A percentile compares a stretch with the other conserved stretches of the same genome.
Evolutionary conservation across 2,329 filamentous ascomycete genomes (phyloP).

Genomic region (Aspergillus pseudonomiae): DNA sequence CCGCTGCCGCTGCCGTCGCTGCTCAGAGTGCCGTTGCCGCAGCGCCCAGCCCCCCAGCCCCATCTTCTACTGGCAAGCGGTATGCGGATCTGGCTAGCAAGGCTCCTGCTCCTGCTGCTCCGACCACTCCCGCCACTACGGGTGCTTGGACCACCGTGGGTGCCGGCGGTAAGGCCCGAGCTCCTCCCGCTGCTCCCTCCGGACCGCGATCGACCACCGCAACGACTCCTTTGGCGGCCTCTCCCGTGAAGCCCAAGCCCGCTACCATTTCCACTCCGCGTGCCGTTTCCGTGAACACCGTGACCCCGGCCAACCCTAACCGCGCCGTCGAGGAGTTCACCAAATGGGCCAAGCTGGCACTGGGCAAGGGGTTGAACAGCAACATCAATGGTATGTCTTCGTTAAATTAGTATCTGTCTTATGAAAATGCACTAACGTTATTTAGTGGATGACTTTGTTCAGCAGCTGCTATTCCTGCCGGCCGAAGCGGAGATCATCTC

Average conservation of each 20-base stretch:
- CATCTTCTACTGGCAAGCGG: constrained; percentile 68
- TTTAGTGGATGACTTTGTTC: constrained; percentile 78
- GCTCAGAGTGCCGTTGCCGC: constrained; percentile 47
- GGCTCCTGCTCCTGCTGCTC: constrained; percentile 53
- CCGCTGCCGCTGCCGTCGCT: constrained; percentile 48
- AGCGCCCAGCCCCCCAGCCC: constrained; percentile 44
- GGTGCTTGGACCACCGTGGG: constrained; percentile 93
- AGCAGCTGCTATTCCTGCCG: constrained; percentile 73
- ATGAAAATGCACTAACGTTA: constrained; percentile 37
- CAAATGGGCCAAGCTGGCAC: constrained; percentile 84
- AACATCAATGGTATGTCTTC: constrained; percentile 64
- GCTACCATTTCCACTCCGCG: constrained; percentile 59
- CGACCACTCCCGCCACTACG: constrained; percentile 43
- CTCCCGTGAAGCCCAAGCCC: constrained; percentile 51
- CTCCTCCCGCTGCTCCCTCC: constrained; percentile 56
- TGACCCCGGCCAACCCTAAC: constrained; percentile 48
- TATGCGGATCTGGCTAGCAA: constrained; percentile 95
- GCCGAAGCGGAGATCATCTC: constrained; percentile 79
- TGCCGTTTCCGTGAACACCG: constrained; percentile 50
- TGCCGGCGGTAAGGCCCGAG: constrained; percentile 87
- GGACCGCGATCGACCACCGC: constrained; percentile 53
- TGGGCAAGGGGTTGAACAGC: constrained; percentile 72
- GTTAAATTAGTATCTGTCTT: neutral
- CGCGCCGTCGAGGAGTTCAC: constrained; percentile 87
- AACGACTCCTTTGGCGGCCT: constrained; percentile 38